These are phyloP conservation scores for Cylindrodendrum hubeiense DNA, from an alignment of 2,329 filamentous ascomycete species.

Conservation along the genomic window DNA sequence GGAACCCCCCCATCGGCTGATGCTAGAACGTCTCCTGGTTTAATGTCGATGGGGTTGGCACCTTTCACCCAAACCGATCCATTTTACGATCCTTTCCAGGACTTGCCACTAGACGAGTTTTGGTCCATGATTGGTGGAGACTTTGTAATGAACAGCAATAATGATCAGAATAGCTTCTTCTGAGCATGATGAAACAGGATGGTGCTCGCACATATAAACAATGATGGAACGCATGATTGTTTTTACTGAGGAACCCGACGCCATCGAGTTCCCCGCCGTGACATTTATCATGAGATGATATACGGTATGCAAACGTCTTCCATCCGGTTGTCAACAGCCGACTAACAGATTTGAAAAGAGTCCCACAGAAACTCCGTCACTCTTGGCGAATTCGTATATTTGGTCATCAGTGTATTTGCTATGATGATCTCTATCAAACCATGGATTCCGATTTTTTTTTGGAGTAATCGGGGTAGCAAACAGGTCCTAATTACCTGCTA, in stretches of 20 bases:
- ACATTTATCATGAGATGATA: background rate
- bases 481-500: background rate
- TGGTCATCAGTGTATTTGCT: too few relatives aligned
- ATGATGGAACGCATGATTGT: background rate
- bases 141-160: conserved; percentile 20
- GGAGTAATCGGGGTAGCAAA: background rate
- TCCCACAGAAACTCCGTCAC: too few relatives aligned
- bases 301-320: background rate
- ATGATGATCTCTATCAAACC: background rate
- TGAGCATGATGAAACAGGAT: background rate
- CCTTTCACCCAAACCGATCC: conserved; percentile 32
- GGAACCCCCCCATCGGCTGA: background rate
- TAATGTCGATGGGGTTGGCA: conserved; percentile 2
- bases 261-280: background rate
- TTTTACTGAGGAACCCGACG: background rate
- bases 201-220: background rate
- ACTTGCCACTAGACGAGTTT: conserved; percentile 39
- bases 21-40: conserved; percentile 21
- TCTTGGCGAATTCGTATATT: too few relatives aligned
- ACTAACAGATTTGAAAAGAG: background rate
- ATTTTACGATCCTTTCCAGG: conserved; percentile 40
- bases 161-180: conserved; percentile 12
- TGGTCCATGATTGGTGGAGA: conserved; percentile 41
- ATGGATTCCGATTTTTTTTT: background rate
- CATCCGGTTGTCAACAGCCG: background rate